These are phyloP conservation scores for Russula olivacea DNA, from an alignment of 768 basidiomycete genomes.

Conservation along the genomic window DNA sequence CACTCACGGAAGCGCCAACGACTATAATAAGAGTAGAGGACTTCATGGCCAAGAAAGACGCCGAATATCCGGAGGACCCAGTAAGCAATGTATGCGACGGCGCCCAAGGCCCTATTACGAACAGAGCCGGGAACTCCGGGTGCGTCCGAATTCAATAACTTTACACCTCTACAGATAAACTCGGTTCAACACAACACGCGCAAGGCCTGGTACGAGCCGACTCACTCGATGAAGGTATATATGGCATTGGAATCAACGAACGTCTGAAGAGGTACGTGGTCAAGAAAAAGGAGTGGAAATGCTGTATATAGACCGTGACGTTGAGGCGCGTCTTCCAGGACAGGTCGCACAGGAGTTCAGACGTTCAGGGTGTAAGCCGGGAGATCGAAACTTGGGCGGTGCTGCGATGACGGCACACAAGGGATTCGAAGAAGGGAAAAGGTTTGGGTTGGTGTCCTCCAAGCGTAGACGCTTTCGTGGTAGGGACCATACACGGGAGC, in stretches of 20 bases:
- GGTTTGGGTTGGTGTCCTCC: too few species aligned
- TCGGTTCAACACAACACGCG: background rate
- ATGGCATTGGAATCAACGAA: too few species aligned
- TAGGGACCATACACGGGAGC: slow-evolving; percentile 50
- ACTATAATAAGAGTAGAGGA: slow-evolving; percentile 67
- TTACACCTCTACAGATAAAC: slow-evolving; percentile 51
- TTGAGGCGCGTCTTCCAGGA: too few species aligned
- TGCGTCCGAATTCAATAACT: slow-evolving; percentile 63
- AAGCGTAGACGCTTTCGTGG: too few species aligned
- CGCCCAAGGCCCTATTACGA: slow-evolving; percentile 75
- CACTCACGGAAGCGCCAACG: slow-evolving; percentile 66
- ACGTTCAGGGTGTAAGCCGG: slow-evolving; percentile 61
- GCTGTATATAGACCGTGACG: too few species aligned
- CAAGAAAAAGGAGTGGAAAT: slow-evolving; percentile 50
- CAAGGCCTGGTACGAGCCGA: slow-evolving; percentile 27
- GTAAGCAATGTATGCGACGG: slow-evolving; percentile 77
- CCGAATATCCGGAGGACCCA: slow-evolving; percentile 69
- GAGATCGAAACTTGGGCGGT: slow-evolving; percentile 60
- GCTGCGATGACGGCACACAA: slow-evolving; percentile 22
- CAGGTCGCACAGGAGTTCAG: slow-evolving; percentile 45
- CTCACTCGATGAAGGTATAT: slow-evolving; percentile 44
- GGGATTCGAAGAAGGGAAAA: too few species aligned
- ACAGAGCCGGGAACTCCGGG: slow-evolving; percentile 63
- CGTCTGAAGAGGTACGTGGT: slow-evolving; percentile 45
- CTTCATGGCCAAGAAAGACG: slow-evolving; percentile 71